Base-by-base conservation (phyloP, 2,329 filamentous ascomycete species). In the Colletotrichum tofieldiae region DNA sequence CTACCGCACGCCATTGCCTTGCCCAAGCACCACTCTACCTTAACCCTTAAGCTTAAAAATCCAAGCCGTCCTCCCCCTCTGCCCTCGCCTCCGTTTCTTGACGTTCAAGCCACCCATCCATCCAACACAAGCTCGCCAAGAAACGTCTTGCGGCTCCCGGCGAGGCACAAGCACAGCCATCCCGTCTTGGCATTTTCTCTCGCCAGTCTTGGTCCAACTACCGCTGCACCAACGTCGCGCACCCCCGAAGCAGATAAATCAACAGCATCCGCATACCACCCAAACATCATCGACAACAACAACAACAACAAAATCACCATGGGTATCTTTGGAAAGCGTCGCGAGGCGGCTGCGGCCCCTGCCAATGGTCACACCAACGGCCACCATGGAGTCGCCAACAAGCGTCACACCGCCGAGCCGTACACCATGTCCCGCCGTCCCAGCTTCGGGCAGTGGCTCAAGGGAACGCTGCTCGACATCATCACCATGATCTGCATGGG, bases 381-480 rank as follows among this genome's bases (percentile, higher is more conserved):
- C 20, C 66, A 65, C 23, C 56, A 68, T 12, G 49, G 65, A 8
- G 39, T 20, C 39, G 26, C 18, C 39, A 37, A 8, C 62, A 51
- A 54, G 23, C 35, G 62, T 35, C 51, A 35, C 18, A 51, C 29
- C 16, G 65, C 65, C 16, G 71, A 73, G 41, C 74, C 79, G 0
- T 84, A 84, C 67, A 78, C 82, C 66, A 88, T 90, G 85, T 83
- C 83, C 1, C 82, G 78, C 2, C 83, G 87, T 14, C 91, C 91
- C 2, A 87, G 83, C 2, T 92, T 94, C 75, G 91, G 92, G 3
- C 90, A 92, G 78, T 94, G 92, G 92, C 79, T 93, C 74, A 93
- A 91, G 79, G 84, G 85, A 11, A 92, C 90, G 5, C 91, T 89
- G 86, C 81, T 93, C 16, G 92, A 94, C 77, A 87, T 94, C 64